Evolutionary conservation across 768 basidiomycete species (phyloP).

Genomic region (Pulveroboletus sp.): DNA sequence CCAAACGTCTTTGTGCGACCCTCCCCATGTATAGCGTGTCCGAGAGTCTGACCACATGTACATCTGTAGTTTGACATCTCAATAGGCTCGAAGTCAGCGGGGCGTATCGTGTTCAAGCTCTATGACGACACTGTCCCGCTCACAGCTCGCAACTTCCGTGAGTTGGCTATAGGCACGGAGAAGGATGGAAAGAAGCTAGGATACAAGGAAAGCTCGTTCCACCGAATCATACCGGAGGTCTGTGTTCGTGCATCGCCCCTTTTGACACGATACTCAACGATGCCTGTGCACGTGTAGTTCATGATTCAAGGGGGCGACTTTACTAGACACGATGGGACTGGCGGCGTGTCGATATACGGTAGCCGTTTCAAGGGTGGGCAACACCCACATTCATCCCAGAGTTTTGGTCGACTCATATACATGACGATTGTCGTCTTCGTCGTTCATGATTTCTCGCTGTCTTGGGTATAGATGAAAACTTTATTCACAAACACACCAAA

Average conservation of each 20-base stretch:
- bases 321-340: slow-evolving; percentile 68
- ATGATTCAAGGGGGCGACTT: slow-evolving; percentile 91
- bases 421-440: neutral
- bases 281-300: slow-evolving; percentile 39
- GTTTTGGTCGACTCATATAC: neutral
- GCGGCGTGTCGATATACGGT: slow-evolving; percentile 85
- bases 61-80: slow-evolving; percentile 67
- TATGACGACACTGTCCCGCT: slow-evolving; percentile 80
- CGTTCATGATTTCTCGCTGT: no score
- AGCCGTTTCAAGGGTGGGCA: slow-evolving; percentile 64
- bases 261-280: neutral
- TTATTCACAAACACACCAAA: slow-evolving; percentile 55
- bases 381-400: no score
- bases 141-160: slow-evolving; percentile 78
- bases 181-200: slow-evolving; percentile 54
- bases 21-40: neutral
- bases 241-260: slow-evolving; percentile 7
- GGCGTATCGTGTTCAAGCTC: slow-evolving; percentile 78
- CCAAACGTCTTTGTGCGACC: slow-evolving; percentile 32
- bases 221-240: slow-evolving; percentile 66
- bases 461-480: slow-evolving; percentile 57
- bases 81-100: slow-evolving; percentile 55
- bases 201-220: slow-evolving; percentile 66
- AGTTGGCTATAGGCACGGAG: slow-evolving; percentile 53
- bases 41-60: neutral